Base-by-base conservation (phyloP, 176 grass and related monocot species). In the Themeda triandra region DNA sequence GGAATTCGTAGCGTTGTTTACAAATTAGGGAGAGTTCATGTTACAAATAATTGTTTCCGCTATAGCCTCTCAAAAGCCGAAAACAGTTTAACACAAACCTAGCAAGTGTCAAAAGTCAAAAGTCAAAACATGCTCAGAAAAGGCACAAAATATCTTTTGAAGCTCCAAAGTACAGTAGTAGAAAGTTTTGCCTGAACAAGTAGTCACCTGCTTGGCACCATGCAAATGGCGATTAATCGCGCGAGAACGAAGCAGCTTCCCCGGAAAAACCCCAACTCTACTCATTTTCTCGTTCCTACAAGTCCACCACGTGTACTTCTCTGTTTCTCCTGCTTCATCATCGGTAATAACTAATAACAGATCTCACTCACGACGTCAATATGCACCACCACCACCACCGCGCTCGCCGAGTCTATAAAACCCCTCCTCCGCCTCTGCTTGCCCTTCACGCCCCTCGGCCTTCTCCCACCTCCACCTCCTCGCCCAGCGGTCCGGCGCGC, bases 371-470 rank as follows among this genome's bases (percentile, higher is more conserved):
- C n/a, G n/a, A 83, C 42, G 66, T 88, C 80, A 83, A 54, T 54
- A 54, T 54, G 2, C 18, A 6, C 6, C 6, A 1, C 30, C 15
- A 13, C 53, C 15, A 13, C 65, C 41, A 24, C 3, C 67, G 6
- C 66, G 49, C 1, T 4, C 33, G 37, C 37, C 23, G 21, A 11
- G 81, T 23, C 78, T 89, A 86, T 86, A 65, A 65, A 73, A 73
- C 68, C 33, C 80, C 80, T 25, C 81, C n/a, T 51, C 53, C 59
- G 3, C 6, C n/a, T 37, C 65, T 24, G 3, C 40, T 71, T 28
- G 23, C 1, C n/a, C 64, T 69, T 25, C 77, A 67, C 59, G 11
- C 10, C 63, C 53, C 85, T 0, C 35, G 24, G 24, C 39, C 66
- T 6, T 2, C 31, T 21, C 4, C 32, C 58, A 2, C 56, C 25